A percentile compares a stretch with the other conserved stretches of the same genome.
Conservation (phyloP, 2,329 filamentous ascomycete species). For the Parafenestella ontariensis region DNA sequence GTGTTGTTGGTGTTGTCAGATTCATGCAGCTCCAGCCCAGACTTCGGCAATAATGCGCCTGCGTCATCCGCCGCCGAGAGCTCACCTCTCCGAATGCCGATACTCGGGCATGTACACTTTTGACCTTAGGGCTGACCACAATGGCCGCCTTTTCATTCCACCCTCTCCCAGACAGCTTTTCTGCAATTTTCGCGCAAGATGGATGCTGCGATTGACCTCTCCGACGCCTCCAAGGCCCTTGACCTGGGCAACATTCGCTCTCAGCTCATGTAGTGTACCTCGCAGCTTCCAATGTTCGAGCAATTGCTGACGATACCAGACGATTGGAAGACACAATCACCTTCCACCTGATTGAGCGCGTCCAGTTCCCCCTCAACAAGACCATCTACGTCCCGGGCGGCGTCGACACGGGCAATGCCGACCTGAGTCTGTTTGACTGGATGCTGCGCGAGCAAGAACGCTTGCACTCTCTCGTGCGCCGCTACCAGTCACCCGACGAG, state of each 20-base stretch:
- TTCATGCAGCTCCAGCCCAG: constrained; percentile 14
- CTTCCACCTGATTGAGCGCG: constrained; percentile 94
- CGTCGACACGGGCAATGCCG: constrained; percentile 75
- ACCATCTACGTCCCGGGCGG: constrained; percentile 85
- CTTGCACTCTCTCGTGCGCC: constrained; percentile 89
- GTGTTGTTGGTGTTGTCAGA: constrained; percentile 10
- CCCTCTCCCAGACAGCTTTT: not conserved
- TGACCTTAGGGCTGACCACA: not conserved
- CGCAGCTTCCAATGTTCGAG: not conserved
- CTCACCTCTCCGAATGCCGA: constrained; percentile 12
- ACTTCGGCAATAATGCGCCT: constrained; percentile 15
- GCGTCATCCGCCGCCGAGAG: constrained; percentile 31
- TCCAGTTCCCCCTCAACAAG: constrained; percentile 93
- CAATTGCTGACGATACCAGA: constrained; percentile 57
- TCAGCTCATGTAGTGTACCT: constrained; percentile 80
- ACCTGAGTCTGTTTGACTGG: constrained; percentile 91
- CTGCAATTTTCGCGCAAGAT: constrained; percentile 58
- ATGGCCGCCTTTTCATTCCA: constrained; percentile 14
- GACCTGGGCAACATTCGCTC: constrained; percentile 92
- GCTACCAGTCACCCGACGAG: constrained; percentile 95
- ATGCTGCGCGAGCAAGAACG: constrained; percentile 88
- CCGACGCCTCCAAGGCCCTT: constrained; percentile 81
- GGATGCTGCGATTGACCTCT: constrained; percentile 90
- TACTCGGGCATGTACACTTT: constrained; percentile 9
- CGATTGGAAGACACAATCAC: constrained; percentile 97